phyloP scores from a whole-genome alignment of 2,329 filamentous ascomycete genomes.

The Diatrype stigma region DNA sequence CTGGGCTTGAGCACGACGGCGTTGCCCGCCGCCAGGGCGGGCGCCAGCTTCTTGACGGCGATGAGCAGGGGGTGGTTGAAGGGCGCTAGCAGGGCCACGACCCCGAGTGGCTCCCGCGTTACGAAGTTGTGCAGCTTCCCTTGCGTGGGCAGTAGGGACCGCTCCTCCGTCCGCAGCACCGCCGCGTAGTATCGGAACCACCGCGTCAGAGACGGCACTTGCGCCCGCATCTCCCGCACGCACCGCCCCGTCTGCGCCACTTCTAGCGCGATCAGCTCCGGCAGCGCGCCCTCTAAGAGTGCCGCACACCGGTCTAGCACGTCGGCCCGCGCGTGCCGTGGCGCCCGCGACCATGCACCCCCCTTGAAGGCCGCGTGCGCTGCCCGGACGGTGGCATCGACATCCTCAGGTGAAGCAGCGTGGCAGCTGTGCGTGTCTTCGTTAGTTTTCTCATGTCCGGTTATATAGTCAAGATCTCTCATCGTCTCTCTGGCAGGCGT shows the following conservation, averaged over 20 bases:
- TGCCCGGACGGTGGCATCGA: conserved; percentile 34
- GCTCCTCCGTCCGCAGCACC: conserved; percentile 62
- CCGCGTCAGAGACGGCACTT: conserved; percentile 60
- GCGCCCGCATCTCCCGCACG: conserved; percentile 66
- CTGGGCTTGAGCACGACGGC: conserved; percentile 58
- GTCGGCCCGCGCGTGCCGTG: conserved; percentile 55
- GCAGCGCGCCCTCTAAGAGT: conserved; percentile 48
- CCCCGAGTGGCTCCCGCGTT: conserved; percentile 52
- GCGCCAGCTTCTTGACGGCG: conserved; percentile 56
- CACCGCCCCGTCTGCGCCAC: conserved; percentile 65
- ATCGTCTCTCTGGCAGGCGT: too few species aligned
- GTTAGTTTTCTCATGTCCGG: too few species aligned
- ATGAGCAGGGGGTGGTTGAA: conserved; percentile 58
- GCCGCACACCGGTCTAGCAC: conserved; percentile 57
- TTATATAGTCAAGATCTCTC: too few species aligned
- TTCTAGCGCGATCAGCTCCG: conserved; percentile 58
- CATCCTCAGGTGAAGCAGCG: conserved; percentile 41
- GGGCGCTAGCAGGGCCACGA: conserved; percentile 53
- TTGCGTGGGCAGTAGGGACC: conserved; percentile 59
- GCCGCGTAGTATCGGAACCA: conserved; percentile 72
- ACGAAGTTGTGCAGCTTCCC: conserved; percentile 57
- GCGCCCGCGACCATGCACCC: conserved; percentile 53
- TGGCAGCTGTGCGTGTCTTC: conserved; percentile 41
- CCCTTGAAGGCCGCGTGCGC: conserved; percentile 44
- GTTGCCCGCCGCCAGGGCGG: conserved; percentile 57